Evolutionary conservation across 441 rosid genomes (phyloP), one percentile per base, ranked within the genome.

Genomic region (Mallotus repandus): DNA sequence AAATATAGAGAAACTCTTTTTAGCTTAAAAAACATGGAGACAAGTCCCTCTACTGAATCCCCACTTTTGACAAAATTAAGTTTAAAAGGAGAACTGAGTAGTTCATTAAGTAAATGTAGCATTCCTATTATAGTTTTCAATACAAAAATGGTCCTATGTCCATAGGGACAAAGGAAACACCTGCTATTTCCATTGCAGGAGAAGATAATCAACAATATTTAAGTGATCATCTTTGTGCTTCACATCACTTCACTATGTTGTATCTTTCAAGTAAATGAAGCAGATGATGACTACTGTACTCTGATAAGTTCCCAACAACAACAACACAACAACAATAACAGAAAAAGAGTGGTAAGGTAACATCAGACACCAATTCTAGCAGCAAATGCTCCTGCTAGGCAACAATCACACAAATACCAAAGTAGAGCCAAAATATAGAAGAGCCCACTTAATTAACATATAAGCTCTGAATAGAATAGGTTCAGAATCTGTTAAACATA

Each of bases 291-390:
- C 60, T 35, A 38, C 41, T 14, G 41, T 25, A 25, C 29, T 25
- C 1, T 25, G 60, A 25, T 55, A 64, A 64, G 32, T 13, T 21
- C 16, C 19, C 68, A 67, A 14, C 66, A 68, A 67, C 9, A 63
- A 48, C 18, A 64, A 25, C 46, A 43, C 46, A 43, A 43, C 46
- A 43, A 43, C 46, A 43, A 4, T 43, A 8, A 54, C n/a, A 48
- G 5, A 66, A 38, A 1, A 46, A 49, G 9, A 66, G 29, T 45
- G 29, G 29, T 25, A 25, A 25, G 48, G 32, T 54, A 64, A 25
- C n/a, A 16, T 57, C 19, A 68, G 43, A 67, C 50, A 48, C 25
- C 62, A 9, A 62, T 58, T 53, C 69, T 22, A 75, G 46, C 67
- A 60, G 54, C 29, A 10, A 29, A 52, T 19, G 54, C 29, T 25